Evolutionary conservation across 1,284 basidiomycete genomes (phyloP).

Genomic region (Xerocomus amazonicus): DNA sequence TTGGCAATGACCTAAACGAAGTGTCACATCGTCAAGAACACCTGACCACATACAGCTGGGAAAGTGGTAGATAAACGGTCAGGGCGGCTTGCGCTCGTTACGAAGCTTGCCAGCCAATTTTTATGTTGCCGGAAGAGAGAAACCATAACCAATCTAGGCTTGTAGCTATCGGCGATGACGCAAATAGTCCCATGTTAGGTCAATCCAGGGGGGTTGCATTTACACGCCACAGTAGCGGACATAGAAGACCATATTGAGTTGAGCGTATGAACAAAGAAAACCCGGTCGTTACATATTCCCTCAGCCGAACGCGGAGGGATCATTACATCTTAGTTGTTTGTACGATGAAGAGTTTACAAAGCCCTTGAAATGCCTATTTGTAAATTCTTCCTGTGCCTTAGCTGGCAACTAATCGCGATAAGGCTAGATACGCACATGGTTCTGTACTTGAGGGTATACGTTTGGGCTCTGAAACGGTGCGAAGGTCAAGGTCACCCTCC

Average conservation of each 20-base stretch:
- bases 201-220: constrained; percentile 5
- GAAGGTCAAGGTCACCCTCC: constrained; percentile 42
- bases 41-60: neutral
- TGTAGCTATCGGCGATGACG: neutral
- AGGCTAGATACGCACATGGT: constrained; percentile 16
- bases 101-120: neutral
- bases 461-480: constrained; percentile 6
- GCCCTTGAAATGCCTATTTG: constrained; percentile 5
- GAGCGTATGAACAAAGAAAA: constrained; percentile 6
- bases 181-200: neutral
- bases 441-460: constrained; percentile 14
- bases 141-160: neutral
- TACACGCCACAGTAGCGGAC: neutral
- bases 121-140: neutral
- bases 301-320: constrained; percentile 1
- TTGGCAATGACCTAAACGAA: neutral
- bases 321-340: constrained; percentile 20
- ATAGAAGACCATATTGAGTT: constrained; percentile 7
- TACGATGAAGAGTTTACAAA: constrained; percentile 7
- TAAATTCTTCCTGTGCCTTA: constrained; percentile 23
- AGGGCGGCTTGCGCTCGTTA: neutral
- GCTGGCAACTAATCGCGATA: neutral
- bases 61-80: neutral
- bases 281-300: constrained; percentile 6
- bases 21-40: neutral